phyloP scores from a whole-genome alignment of 2,329 filamentous ascomycete species.

The Lecanicillium sp. region DNA sequence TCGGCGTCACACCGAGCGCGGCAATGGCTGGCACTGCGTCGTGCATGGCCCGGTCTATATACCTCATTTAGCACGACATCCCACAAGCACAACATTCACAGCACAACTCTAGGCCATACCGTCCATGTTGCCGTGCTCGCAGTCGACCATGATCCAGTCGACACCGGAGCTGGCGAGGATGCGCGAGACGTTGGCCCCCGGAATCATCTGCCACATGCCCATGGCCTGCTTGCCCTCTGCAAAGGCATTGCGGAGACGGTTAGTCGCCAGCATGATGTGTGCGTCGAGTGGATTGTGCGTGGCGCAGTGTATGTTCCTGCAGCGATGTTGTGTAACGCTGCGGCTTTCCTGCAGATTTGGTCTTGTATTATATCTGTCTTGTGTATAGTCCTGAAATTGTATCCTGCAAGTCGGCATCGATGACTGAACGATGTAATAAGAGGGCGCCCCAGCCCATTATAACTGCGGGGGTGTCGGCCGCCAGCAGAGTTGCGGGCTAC shows the following conservation, averaged over 20 bases:
- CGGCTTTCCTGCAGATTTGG: too few species aligned
- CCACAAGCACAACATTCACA: background rate
- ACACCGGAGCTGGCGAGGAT: constrained; percentile 54
- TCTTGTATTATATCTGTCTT: too few species aligned
- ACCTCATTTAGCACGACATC: background rate
- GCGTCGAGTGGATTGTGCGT: constrained; percentile 5
- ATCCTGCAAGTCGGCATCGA: too few species aligned
- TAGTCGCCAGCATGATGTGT: constrained; percentile 36
- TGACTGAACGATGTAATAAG: too few species aligned
- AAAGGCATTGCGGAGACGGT: constrained; percentile 45
- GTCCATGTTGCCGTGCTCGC: constrained; percentile 47
- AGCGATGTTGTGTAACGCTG: background rate
- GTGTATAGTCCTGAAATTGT: too few species aligned
- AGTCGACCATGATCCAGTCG: constrained; percentile 60
- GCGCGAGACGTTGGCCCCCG: constrained; percentile 53
- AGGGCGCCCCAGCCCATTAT: too few species aligned
- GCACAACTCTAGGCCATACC: too few species aligned
- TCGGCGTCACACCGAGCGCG: constrained; percentile 46
- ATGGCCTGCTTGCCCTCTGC: constrained; percentile 42
- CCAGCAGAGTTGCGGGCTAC: too few species aligned
- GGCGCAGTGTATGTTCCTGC: too few species aligned
- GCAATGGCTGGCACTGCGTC: constrained; percentile 48
- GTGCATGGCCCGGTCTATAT: constrained; percentile 44
- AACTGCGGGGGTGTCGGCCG: too few species aligned
- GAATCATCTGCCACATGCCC: constrained; percentile 59